These are phyloP conservation scores for Claviceps citrina DNA, from an alignment of 2,329 filamentous ascomycete species.

Conservation along the genomic window DNA sequence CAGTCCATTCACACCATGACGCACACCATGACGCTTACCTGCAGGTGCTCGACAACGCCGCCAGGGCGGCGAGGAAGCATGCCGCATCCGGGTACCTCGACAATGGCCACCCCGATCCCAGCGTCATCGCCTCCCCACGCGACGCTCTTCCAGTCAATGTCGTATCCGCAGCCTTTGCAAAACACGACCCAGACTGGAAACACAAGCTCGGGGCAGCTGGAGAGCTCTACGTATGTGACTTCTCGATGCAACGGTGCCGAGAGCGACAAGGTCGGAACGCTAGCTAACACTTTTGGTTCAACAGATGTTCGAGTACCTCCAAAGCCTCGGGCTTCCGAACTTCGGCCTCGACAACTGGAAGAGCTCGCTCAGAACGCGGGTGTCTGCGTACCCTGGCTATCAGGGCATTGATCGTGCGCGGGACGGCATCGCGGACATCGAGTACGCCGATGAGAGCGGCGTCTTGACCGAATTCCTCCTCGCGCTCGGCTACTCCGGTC, in stretches of 20 bases:
- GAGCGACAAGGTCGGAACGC: too few species aligned
- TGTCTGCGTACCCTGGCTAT: background rate
- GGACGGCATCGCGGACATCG: background rate
- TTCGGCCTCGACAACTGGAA: background rate
- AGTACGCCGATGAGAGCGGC: background rate
- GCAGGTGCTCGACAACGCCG: background rate
- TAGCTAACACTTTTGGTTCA: too few species aligned
- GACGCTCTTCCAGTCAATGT: background rate
- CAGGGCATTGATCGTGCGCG: background rate
- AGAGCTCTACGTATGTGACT: background rate
- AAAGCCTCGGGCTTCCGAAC: background rate
- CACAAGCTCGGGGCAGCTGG: slow-evolving; percentile 1
- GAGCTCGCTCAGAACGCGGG: background rate
- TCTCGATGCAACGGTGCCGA: too few species aligned
- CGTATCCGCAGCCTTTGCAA: background rate
- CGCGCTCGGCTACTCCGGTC: background rate
- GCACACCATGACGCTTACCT: background rate
- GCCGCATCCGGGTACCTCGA: background rate
- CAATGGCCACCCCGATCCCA: background rate
- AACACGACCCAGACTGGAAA: background rate
- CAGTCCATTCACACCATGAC: too few species aligned
- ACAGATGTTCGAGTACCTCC: slow-evolving; percentile 1
- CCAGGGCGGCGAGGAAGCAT: background rate
- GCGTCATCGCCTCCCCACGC: background rate
- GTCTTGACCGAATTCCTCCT: background rate